A percentile compares a stretch with the other conserved stretches of the same genome.
Conservation (phyloP, 345 rosid species). For the Limnanthes douglasii region DNA sequence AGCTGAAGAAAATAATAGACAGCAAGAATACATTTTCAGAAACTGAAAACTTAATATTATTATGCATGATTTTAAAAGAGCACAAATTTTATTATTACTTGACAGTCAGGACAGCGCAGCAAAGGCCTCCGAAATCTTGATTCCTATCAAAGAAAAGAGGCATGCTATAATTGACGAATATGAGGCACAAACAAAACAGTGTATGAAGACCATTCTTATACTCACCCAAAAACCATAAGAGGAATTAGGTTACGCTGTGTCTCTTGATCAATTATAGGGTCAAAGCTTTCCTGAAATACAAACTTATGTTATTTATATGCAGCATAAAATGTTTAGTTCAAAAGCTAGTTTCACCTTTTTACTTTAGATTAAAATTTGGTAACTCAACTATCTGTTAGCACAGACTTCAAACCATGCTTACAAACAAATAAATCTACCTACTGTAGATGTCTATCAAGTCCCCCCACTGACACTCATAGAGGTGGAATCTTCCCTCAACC, state of each 20-base stretch:
- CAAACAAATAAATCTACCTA: conserved; percentile 6
- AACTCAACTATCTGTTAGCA: neutral
- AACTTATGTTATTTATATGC: conserved; percentile 1
- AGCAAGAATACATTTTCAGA: conserved; percentile 1
- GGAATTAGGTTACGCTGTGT: conserved; percentile 79
- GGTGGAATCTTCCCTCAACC: too few species aligned
- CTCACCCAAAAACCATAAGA: conserved; percentile 89
- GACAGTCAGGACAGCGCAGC: conserved; percentile 69
- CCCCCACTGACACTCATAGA: too few species aligned
- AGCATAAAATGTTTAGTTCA: conserved; percentile 3
- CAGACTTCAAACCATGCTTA: neutral
- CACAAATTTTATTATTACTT: conserved; percentile 26
- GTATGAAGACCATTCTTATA: conserved; percentile 5
- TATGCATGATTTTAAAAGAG: conserved; percentile 2
- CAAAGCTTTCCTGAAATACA: conserved; percentile 59
- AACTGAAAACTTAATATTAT: conserved; percentile 5
- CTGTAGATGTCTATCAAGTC: too few species aligned
- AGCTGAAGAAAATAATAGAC: conserved; percentile 24
- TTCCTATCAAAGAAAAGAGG: conserved; percentile 21
- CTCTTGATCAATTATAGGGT: conserved; percentile 70
- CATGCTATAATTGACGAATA: neutral
- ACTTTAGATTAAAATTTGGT: neutral
- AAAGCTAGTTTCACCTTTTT: too few species aligned
- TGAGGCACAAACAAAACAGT: conserved; percentile 2
- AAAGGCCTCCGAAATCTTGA: conserved; percentile 85